phyloP scores from a whole-genome alignment of 257 asterid species.

The Anisodus tanguticus region DNA sequence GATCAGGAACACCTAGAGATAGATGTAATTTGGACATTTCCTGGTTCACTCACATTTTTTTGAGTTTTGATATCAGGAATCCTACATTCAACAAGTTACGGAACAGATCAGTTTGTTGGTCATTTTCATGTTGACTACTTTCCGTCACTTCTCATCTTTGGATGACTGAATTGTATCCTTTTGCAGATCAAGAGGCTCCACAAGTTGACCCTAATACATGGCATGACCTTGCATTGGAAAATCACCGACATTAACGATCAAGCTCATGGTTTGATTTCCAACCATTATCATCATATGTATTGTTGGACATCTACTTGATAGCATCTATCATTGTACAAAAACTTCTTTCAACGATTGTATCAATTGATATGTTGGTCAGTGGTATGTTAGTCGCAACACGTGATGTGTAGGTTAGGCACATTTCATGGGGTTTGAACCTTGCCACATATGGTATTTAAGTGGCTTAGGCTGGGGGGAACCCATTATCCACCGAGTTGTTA shows the following conservation, averaged over 20 bases:
- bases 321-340: not conserved
- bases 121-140: not conserved
- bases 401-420: not conserved
- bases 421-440: not conserved
- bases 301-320: not conserved
- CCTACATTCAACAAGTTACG: not conserved
- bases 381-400: not conserved
- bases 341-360: not conserved
- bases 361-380: not conserved
- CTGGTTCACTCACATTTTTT: not conserved
- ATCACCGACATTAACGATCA: slow-evolving; percentile 33
- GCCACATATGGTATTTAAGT: not conserved
- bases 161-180: slow-evolving; percentile 29
- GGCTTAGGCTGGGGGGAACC: not conserved
- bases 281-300: not conserved
- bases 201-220: slow-evolving; percentile 58
- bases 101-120: not conserved
- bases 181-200: slow-evolving; percentile 66
- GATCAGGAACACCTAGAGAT: not conserved
- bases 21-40: not conserved
- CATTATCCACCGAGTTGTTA: not conserved
- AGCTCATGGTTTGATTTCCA: not conserved
- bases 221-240: slow-evolving; percentile 75
- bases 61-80: slow-evolving; percentile 3
- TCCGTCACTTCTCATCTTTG: not conserved